These are phyloP conservation scores for Alternaria sp. DNA, from an alignment of 2,329 filamentous ascomycete species.

Conservation along the genomic window DNA sequence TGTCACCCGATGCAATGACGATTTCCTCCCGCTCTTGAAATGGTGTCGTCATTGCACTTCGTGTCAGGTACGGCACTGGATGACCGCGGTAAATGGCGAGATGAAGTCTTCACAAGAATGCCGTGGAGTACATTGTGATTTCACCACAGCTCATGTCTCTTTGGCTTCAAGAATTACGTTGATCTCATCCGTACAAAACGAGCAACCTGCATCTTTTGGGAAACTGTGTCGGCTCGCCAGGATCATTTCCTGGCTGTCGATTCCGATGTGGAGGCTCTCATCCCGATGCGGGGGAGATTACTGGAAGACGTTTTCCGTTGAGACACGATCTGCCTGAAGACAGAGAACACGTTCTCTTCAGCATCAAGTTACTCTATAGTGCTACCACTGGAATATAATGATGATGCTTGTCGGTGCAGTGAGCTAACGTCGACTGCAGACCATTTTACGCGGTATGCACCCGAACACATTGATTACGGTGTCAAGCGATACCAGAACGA, in stretches of 20 bases:
- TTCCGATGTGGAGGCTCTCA: not conserved
- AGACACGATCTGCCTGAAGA: not conserved
- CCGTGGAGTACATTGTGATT: not conserved
- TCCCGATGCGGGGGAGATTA: not conserved
- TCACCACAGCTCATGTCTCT: not conserved
- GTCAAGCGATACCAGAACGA: slow-evolving; percentile 85
- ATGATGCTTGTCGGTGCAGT: not conserved
- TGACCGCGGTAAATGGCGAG: not conserved
- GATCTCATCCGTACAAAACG: not conserved
- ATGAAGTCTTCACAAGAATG: not conserved
- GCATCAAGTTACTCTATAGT: not conserved
- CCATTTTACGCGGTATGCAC: slow-evolving; percentile 84
- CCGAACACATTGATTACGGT: slow-evolving; percentile 82
- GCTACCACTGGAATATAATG: not conserved
- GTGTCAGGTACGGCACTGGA: not conserved
- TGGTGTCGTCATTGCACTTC: not conserved
- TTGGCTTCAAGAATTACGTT: not conserved
- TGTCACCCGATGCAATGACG: not conserved
- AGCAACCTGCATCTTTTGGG: not conserved
- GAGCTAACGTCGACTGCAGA: slow-evolving; percentile 55
- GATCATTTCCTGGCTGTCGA: not conserved
- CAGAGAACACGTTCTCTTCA: not conserved
- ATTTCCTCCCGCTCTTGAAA: not conserved
- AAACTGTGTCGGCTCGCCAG: not conserved
- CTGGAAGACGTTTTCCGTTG: not conserved